Base-by-base conservation (phyloP, 371 early-diverging fungal genomes). In the Lichtheimia corymbifera region DNA sequence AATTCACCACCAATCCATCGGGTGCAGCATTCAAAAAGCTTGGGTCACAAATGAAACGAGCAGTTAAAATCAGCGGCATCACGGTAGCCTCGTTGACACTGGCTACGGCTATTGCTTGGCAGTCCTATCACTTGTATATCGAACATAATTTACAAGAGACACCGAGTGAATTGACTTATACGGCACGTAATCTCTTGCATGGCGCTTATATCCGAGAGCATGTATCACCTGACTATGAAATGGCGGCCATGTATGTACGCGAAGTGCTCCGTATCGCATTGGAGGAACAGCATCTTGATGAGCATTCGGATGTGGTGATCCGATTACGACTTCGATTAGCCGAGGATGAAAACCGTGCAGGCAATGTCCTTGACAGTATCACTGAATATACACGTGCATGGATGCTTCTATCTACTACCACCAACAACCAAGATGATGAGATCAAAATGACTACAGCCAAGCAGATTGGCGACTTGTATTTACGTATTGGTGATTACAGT, bases 141-240 rank as follows among this genome's bases (percentile, higher is more conserved):
- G 83, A 83, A 57, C 66, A 74, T 24, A 63, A 65, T 27, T 44
- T 67, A 28, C 68, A 74, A 47, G 20, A 75, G 0, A 83, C 83
- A 43, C 82, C 83, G 5, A 45, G 59, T 2, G 76, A 70, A 60
- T 59, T 83, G 7, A 63, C 72, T 1, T 73, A 70, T 20, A 67
- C 70, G 27, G 82, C 74, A 11, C 70, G 82, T 14, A 73, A 78
- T 51, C 67, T 78, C 35, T 69, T 83, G 1, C 78, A 78, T 27
- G 82, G 82, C 11, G 83, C 83, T 5, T 74, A 80, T 62, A 52
- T 81, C 4, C 76, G 82, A 17, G 82, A 81, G 61, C 59, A 73
- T 40, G 43, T 81, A 3, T 65, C 66, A 2, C 75, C 73, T 7
- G 75, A 81, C 44, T 67, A 66, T 44, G 70, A 69, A 11, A 55